Base-by-base conservation (phyloP, 768 basidiomycete genomes). In the Lactifluus hygrophoroides region DNA sequence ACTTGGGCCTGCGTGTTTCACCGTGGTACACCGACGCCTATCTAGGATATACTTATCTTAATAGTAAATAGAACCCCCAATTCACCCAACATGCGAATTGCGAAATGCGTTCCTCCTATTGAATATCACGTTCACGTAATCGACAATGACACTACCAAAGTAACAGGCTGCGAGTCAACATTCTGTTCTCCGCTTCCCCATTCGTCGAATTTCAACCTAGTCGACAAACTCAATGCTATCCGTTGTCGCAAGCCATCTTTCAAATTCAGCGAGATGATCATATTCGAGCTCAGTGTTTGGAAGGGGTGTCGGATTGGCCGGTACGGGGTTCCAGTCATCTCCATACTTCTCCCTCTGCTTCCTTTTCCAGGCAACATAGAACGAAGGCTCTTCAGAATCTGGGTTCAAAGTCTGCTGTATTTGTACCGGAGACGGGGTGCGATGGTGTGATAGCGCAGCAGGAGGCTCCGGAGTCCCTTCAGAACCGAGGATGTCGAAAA, bases 221-320 rank as follows among this genome's bases (percentile, higher is more conserved):
- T 23, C 43, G 21, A 54, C 19, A n/a, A 62, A 38, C 37, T 60
- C 63, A 27, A 63, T 50, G 23, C 54, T 51, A 14, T 64, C 40
- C 17, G 56, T 64, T 5, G 54, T 54, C 13, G 59, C 59, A 52
- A 64, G 52, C 62, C 62, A 64, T 17, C 38, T 28, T 58, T 87
- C 83, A 28, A 90, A 74, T 61, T 85, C 84, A 5, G 79, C 83
- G 49, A 86, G 75, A 50, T 82, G 77, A 49, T 85, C 79, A n/a
- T 67, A 44, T 32, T 55, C 54, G 3, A 40, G 59, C n/a, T 60
- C 54, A 17, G 37, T 8, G 44, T 35, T 3, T 10, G 13, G 21
- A 7, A 9, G 11, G 3, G 43, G 16, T 46, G 17, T 32, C 21
- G 28, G 35, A 21, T 7, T 34, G 23, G 28, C 19, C 14, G 32